Evolutionary conservation across 2,329 filamentous ascomycete species (phyloP), one percentile per base, ranked within the genome.

Genomic region (Ophiostoma australiae): DNA sequence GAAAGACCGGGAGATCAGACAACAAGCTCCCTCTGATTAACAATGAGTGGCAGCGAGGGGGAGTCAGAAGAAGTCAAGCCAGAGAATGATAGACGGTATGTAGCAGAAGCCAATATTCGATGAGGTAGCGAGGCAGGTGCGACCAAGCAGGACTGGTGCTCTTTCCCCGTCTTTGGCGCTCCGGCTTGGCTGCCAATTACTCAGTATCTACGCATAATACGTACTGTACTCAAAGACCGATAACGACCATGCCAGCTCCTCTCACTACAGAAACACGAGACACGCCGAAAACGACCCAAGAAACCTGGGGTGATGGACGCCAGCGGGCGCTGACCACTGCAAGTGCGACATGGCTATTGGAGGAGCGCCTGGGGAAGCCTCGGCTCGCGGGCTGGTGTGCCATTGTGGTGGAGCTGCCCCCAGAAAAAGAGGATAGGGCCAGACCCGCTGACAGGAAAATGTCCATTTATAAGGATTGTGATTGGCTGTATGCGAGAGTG

Each of bases 381-480:
- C 68, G 70, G 70, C 70, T 69, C 23, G 37, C 23, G 39, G 20
- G 15, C 66, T 67, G 3, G 39, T 41, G 66, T 52, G 23, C 70
- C 67, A 35, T 58, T 31, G 48, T 17, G 8, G 39, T 48, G 63
- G 44, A 55, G 35, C 39, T n/a, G 23, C 23, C 61, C 70, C 70
- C 70, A 31, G 70, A 58, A 58, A 17, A 39, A 39, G 44, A 2
- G 44, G 6, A 11, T 17, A 5, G 20, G n/a, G n/a, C 23, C 58
- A 33, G 58, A 71, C 63, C 68, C 48, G 70, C 70, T 72, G 68
- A 72, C 70, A 48, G 52, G 39, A 48, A 17, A 7, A 39, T 44
- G 13, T 37, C 13, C 48, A 37, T 67, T 68, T 27, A 33, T 20
- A 27, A 23, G 20, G 35, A 2, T 20, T 63, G 48, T 72, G 70